Evolutionary conservation across 2,329 filamentous ascomycete genomes (phyloP).

Genomic region (Clathrospora elynae): DNA sequence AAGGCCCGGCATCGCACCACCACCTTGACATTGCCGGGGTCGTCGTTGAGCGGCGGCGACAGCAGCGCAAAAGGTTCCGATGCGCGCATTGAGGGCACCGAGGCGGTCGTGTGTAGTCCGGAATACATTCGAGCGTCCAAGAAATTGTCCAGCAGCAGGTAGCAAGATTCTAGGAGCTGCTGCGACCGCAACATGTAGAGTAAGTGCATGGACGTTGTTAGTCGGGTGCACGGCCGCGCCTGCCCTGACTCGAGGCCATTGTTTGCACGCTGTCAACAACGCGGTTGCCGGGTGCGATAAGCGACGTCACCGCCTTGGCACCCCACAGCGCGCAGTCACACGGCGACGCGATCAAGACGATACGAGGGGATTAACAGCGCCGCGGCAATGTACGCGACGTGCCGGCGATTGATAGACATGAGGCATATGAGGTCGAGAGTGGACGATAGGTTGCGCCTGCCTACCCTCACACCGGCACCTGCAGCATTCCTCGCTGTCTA

Average conservation of each 20-base stretch:
- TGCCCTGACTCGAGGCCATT: conserved; percentile 25
- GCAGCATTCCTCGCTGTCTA: too few species aligned
- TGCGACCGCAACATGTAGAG: conserved; percentile 37
- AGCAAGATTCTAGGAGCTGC: conserved; percentile 30
- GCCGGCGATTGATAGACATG: too few species aligned
- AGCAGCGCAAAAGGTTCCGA: conserved; percentile 42
- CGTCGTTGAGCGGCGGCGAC: conserved; percentile 44
- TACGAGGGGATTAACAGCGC: conserved; percentile 1
- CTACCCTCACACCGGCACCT: too few species aligned
- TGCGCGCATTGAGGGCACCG: conserved; percentile 53
- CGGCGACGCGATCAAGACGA: conserved; percentile 22
- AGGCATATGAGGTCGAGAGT: too few species aligned
- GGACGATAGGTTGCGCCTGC: too few species aligned
- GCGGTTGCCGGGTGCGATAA: conserved; percentile 31
- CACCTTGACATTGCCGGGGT: conserved; percentile 58
- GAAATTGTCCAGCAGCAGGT: conserved; percentile 29
- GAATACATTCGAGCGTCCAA: conserved; percentile 41
- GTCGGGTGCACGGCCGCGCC: conserved; percentile 22
- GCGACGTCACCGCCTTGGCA: conserved; percentile 39
- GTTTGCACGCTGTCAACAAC: conserved; percentile 39
- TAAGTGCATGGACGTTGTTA: conserved; percentile 37
- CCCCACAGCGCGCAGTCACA: conserved; percentile 25
- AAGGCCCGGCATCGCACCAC: conserved; percentile 57
- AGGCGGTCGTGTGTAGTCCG: conserved; percentile 46
- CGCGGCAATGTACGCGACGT: too few species aligned